phyloP scores from a whole-genome alignment of 345 rosid species.

The Pseudoturritis turrita region DNA sequence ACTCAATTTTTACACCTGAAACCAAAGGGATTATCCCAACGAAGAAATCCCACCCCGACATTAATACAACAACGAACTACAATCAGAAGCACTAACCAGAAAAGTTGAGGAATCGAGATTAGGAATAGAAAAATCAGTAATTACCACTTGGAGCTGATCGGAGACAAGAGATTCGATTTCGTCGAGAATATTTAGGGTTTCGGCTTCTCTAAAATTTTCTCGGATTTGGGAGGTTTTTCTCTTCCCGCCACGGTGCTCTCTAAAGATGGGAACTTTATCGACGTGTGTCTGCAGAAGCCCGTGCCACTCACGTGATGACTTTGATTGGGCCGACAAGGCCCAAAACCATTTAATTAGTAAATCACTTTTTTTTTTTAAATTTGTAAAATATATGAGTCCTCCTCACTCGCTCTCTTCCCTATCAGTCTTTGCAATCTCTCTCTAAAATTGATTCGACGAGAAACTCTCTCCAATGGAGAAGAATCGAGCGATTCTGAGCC shows the following conservation, averaged over 20 bases:
- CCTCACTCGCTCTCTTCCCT: neutral
- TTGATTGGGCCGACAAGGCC: neutral
- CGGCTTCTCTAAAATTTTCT: slow-evolving; percentile 28
- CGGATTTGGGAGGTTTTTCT: slow-evolving; percentile 35
- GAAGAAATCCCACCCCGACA: neutral
- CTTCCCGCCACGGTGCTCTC: slow-evolving; percentile 46
- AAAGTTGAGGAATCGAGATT: neutral
- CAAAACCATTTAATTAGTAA: neutral
- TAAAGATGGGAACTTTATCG: neutral
- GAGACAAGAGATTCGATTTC: slow-evolving; percentile 71
- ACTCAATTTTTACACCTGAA: neutral
- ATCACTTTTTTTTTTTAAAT: no score
- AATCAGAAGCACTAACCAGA: slow-evolving; percentile 12
- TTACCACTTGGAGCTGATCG: slow-evolving; percentile 80
- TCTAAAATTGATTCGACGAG: neutral
- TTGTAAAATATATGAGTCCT: no score
- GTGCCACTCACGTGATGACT: slow-evolving; percentile 12
- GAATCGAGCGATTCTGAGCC: neutral
- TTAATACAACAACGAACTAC: slow-evolving; percentile 1
- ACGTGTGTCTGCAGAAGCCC: neutral
- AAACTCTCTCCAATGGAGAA: neutral
- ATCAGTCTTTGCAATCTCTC: neutral
- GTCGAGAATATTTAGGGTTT: slow-evolving; percentile 62
- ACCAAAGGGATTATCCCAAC: neutral
- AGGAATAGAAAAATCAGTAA: neutral